A percentile compares a stretch with the other conserved stretches of the same genome.
Conservation (phyloP, 2,329 filamentous ascomycete genomes). For the Alternaria brassicae region DNA sequence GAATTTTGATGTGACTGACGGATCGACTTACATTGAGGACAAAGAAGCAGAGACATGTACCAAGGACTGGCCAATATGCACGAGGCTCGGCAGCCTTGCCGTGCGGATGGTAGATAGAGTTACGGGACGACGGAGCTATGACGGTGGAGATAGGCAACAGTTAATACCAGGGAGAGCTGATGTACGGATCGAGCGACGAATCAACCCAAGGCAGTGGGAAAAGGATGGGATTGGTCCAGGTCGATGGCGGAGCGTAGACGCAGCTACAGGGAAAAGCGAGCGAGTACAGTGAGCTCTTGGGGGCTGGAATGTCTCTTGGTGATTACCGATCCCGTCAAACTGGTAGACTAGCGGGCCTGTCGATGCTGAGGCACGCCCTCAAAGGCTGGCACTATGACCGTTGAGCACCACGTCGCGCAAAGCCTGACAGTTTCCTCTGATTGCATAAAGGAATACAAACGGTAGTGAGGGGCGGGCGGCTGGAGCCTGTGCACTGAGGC, state of each 20-base stretch:
- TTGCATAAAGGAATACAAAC: conserved; percentile 27
- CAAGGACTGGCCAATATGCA: conserved; percentile 34
- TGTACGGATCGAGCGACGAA: conserved; percentile 24
- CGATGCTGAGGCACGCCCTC: conserved; percentile 40
- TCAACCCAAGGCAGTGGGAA: conserved; percentile 36
- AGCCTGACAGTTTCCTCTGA: conserved; percentile 36
- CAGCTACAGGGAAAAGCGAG: conserved; percentile 39
- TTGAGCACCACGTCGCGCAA: conserved; percentile 46
- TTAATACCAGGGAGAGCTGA: conserved; percentile 32
- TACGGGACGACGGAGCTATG: conserved; percentile 37
- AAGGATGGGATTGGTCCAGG: conserved; percentile 35
- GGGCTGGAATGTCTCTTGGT: conserved; percentile 41
- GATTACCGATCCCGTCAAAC: conserved; percentile 43
- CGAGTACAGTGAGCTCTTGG: conserved; percentile 34
- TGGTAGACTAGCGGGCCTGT: conserved; percentile 44
- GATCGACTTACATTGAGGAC: conserved; percentile 47
- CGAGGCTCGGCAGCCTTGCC: conserved; percentile 39
- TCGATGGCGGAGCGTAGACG: conserved; percentile 28
- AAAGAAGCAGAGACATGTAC: conserved; percentile 47
- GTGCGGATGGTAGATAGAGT: conserved; percentile 28
- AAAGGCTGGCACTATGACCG: conserved; percentile 38
- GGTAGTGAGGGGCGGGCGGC: conserved; percentile 29
- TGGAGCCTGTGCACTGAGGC: conserved; percentile 37
- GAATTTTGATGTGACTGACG: conserved; percentile 42
- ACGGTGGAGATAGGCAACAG: conserved; percentile 36